Evolutionary conservation across 768 basidiomycete species (phyloP).

Genomic region (Solioccasus polychromus): DNA sequence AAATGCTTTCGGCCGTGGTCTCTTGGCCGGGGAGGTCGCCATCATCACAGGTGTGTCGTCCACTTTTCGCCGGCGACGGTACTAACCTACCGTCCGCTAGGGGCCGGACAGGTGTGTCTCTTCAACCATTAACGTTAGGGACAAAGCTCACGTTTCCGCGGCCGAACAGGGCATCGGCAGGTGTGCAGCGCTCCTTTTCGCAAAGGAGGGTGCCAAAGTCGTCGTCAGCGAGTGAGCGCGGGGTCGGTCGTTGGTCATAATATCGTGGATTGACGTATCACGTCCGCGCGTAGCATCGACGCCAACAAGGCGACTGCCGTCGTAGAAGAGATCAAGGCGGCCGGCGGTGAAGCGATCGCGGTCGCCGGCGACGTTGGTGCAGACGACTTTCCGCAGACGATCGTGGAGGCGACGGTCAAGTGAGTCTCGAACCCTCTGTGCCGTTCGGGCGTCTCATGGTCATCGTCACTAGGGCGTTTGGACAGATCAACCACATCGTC

Average conservation of each 20-base stretch:
- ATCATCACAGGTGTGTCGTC: constrained; percentile 72
- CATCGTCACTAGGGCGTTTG: constrained; percentile 55
- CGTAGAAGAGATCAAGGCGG: constrained; percentile 66
- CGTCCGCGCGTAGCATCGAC: constrained; percentile 53
- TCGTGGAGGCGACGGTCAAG: constrained; percentile 74
- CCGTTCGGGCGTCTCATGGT: not conserved
- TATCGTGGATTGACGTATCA: not conserved
- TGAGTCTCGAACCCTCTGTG: constrained; percentile 34
- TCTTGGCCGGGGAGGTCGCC: constrained; percentile 75
- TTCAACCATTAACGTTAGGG: not conserved
- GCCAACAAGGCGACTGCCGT: constrained; percentile 63
- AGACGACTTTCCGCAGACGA: constrained; percentile 77
- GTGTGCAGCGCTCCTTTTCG: constrained; percentile 71
- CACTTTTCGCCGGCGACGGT: not conserved
- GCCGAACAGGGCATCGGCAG: constrained; percentile 68
- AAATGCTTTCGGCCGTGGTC: constrained; percentile 48
- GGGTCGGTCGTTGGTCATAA: not conserved
- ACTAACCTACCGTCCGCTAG: constrained; percentile 30
- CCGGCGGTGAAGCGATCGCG: constrained; percentile 70
- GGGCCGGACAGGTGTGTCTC: constrained; percentile 66
- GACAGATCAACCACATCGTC: constrained; percentile 83
- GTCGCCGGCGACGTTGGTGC: constrained; percentile 81
- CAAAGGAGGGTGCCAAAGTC: constrained; percentile 83
- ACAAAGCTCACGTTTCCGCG: not conserved
- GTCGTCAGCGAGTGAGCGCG: constrained; percentile 72